Evolutionary conservation across 2,329 filamentous ascomycete species (phyloP).

Genomic region (Chaetomium globosum): DNA sequence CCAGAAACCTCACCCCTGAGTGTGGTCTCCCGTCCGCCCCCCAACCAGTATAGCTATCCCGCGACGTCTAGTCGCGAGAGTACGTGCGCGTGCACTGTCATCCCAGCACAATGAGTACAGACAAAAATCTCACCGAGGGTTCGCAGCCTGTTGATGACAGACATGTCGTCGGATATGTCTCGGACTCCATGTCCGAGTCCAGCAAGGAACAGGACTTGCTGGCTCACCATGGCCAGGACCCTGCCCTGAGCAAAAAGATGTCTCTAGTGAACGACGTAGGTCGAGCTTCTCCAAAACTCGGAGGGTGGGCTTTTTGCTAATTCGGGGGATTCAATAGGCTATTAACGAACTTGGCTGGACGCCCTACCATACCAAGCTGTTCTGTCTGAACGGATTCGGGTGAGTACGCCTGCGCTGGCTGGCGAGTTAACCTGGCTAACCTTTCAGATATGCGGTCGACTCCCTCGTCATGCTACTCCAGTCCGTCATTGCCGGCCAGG

Average conservation of each 20-base stretch:
- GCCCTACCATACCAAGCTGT: constrained; percentile 60
- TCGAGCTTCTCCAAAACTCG: neutral
- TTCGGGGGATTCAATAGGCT: constrained; percentile 43
- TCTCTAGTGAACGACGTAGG: constrained; percentile 57
- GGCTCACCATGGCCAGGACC: constrained; percentile 54
- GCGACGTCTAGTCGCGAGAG: neutral
- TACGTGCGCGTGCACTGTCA: neutral
- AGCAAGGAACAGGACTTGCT: constrained; percentile 47
- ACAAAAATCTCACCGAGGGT: neutral
- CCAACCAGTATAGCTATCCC: neutral
- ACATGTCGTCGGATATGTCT: constrained; percentile 2
- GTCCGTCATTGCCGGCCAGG: constrained; percentile 61
- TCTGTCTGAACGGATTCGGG: constrained; percentile 64
- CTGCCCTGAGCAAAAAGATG: constrained; percentile 59
- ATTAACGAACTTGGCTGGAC: constrained; percentile 66
- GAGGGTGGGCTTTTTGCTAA: no score
- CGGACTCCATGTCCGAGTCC: constrained; percentile 13
- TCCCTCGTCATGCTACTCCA: constrained; percentile 58
- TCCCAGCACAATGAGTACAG: neutral
- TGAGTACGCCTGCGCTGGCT: constrained; percentile 38
- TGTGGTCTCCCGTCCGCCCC: neutral
- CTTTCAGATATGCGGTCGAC: constrained; percentile 49
- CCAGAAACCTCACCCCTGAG: neutral
- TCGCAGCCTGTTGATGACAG: neutral
- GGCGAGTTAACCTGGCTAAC: neutral